Conservation (phyloP, 495 filamentous ascomycete genomes). For the Neurospora sp. region DNA sequence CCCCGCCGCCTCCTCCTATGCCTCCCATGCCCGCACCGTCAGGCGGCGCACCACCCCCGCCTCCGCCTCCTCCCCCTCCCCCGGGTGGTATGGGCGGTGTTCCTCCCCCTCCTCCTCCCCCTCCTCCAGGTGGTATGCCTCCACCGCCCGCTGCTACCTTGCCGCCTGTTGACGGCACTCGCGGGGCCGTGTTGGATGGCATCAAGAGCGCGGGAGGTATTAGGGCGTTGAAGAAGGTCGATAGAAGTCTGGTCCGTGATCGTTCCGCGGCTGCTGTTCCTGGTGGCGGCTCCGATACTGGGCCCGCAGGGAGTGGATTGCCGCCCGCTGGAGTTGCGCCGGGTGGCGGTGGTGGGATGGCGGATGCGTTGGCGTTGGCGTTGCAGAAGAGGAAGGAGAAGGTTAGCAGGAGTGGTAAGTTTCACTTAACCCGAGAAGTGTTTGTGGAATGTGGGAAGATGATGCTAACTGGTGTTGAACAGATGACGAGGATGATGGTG, state of each 20-base stretch:
- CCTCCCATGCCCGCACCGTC: slow-evolving; percentile 24
- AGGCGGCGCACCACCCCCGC: slow-evolving; percentile 20
- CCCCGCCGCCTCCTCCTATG: slow-evolving; percentile 28
- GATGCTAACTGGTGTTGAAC: slow-evolving; percentile 15
- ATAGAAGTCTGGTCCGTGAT: slow-evolving; percentile 64
- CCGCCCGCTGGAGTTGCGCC: slow-evolving; percentile 40
- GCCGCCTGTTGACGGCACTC: slow-evolving; percentile 39
- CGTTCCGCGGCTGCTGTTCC: slow-evolving; percentile 59
- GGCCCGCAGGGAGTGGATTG: slow-evolving; percentile 45
- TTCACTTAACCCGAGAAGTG: neutral
- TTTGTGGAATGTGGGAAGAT: slow-evolving; percentile 4
- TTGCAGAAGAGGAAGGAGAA: slow-evolving; percentile 75
- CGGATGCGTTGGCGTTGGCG: slow-evolving; percentile 69
- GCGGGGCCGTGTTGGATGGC: slow-evolving; percentile 64
- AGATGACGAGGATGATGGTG: slow-evolving; percentile 76
- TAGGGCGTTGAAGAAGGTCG: slow-evolving; percentile 70
- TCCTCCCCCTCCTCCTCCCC: slow-evolving; percentile 42
- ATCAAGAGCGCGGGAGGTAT: slow-evolving; percentile 72
- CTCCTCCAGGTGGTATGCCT: slow-evolving; percentile 38
- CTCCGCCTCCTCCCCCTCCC: slow-evolving; percentile 32
- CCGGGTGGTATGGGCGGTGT: slow-evolving; percentile 21
- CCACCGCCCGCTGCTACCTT: slow-evolving; percentile 43
- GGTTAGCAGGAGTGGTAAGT: slow-evolving; percentile 85
- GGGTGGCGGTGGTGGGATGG: slow-evolving; percentile 51
- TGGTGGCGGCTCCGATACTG: slow-evolving; percentile 41